These are phyloP conservation scores for Trypanosoma theileri DNA, from an alignment of 208 protist species.

Conservation along the genomic window DNA sequence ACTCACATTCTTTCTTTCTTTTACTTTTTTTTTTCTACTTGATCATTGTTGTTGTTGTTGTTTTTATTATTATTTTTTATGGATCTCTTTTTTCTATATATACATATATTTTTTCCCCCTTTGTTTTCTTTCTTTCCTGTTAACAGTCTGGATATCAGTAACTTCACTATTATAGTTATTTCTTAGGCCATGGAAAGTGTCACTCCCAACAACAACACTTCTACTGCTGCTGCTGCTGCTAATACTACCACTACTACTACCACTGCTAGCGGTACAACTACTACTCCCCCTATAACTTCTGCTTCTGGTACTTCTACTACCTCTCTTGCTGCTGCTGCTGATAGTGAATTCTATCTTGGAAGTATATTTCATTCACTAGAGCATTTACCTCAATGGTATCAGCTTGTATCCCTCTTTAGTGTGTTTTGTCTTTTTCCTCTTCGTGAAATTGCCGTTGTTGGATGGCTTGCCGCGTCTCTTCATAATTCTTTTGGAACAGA, in stretches of 20 bases:
- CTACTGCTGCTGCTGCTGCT: too few relatives aligned
- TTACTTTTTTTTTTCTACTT: not conserved
- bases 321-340: not conserved
- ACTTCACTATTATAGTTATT: too few relatives aligned
- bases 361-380: slow-evolving; percentile 69
- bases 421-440: slow-evolving; percentile 75
- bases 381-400: slow-evolving; percentile 84
- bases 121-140: too few relatives aligned
- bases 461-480: slow-evolving; percentile 69
- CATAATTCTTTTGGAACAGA: slow-evolving; percentile 83
- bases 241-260: too few relatives aligned
- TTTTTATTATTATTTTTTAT: slow-evolving; percentile 4
- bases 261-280: too few relatives aligned
- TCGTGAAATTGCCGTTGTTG: slow-evolving; percentile 65
- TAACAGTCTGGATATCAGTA: too few relatives aligned
- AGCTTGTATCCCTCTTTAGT: slow-evolving; percentile 56
- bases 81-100: too few relatives aligned
- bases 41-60: not conserved
- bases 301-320: too few relatives aligned
- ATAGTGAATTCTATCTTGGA: slow-evolving; percentile 47
- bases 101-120: too few relatives aligned
- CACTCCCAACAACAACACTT: too few relatives aligned
- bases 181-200: too few relatives aligned
- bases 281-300: too few relatives aligned
- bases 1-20: slow-evolving; percentile 8